Evolutionary conservation across 345 rosid genomes (phyloP), one percentile per base, ranked within the genome.

Genomic region (Litchi chinensis): DNA sequence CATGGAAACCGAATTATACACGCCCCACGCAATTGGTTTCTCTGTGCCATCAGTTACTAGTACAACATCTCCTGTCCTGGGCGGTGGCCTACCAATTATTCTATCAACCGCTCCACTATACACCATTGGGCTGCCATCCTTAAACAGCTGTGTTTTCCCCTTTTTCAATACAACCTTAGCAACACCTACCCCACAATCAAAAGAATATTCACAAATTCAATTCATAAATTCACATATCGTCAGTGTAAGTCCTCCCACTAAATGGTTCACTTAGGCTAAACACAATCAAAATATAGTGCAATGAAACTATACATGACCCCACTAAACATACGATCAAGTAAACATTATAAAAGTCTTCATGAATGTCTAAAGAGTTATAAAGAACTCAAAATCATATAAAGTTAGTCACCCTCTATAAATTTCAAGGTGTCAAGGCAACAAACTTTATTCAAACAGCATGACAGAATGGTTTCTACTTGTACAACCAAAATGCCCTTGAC

Each of bases 21-120:
- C 54, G 56, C 95, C 98, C 98, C 96, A 93, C 1, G 91, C 99
- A 70, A 95, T 87, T 74, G 96, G 92, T 72, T 88, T 93, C 83
- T 90, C 96, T 0, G 91, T 73, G 56, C 96, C 98, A 81, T 95
- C 98, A 57, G 97, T 90, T 54, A 95, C 95, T 71, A 93, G 78
- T 74, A 95, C 99, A 77, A 92, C 83, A 83, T 95, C 99, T 76
- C 96, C 98, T 11, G 94, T 90, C 80, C 77, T 86, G 7, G 98
- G 94, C 43, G 93, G 97, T 8, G 97, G 97, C 73, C 90, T 88
- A 57, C 98, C 96, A 8, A 91, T 87, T 79, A 95, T 89, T 83
- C 98, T 88, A 79, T 95, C 98, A 16, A 95, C 90, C 9, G 96
- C 96, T 82, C 98, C 97, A 82, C 96, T 92, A 72, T 91, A 95